A percentile compares a stretch with the other conserved stretches of the same genome.
Conservation (phyloP, 2,329 filamentous ascomycete genomes). For the Colletotrichum sp. region DNA sequence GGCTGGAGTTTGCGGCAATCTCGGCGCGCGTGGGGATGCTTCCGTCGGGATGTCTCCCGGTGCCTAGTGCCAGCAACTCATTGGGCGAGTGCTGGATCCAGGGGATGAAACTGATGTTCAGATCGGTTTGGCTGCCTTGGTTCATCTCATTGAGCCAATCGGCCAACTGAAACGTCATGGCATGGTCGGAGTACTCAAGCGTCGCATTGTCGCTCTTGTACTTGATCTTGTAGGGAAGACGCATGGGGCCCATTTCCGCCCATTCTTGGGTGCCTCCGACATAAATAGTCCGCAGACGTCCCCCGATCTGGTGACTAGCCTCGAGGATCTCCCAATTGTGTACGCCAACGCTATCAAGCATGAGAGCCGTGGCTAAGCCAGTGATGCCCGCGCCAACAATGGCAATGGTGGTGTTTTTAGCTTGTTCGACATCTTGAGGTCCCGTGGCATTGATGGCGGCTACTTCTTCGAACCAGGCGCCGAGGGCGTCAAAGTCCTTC, state of each 20-base stretch:
- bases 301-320: slow-evolving; percentile 60
- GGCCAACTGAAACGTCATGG: slow-evolving; percentile 65
- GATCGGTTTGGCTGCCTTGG: slow-evolving; percentile 44
- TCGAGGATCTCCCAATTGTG: slow-evolving; percentile 63
- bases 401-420: slow-evolving; percentile 41
- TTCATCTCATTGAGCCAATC: slow-evolving; percentile 62
- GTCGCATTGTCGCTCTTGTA: slow-evolving; percentile 56
- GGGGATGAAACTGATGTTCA: slow-evolving; percentile 64
- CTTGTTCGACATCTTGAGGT: background rate
- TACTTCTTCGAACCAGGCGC: background rate
- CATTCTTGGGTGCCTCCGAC: slow-evolving; percentile 59
- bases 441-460: background rate
- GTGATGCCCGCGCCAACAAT: slow-evolving; percentile 68
- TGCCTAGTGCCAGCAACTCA: slow-evolving; percentile 52
- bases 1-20: slow-evolving; percentile 46
- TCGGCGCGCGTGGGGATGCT: slow-evolving; percentile 56
- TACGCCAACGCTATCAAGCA: slow-evolving; percentile 52
- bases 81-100: slow-evolving; percentile 63
- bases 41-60: slow-evolving; percentile 54
- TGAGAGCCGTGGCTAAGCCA: slow-evolving; percentile 59
- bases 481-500: background rate
- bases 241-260: slow-evolving; percentile 66
- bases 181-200: slow-evolving; percentile 60
- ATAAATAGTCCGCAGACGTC: slow-evolving; percentile 64
- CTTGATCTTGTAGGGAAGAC: slow-evolving; percentile 38